Percentiles rank a stretch among this genome's conserved stretches.
Conservation (phyloP, 306 rosid genomes). For the Quercus mongolica region DNA sequence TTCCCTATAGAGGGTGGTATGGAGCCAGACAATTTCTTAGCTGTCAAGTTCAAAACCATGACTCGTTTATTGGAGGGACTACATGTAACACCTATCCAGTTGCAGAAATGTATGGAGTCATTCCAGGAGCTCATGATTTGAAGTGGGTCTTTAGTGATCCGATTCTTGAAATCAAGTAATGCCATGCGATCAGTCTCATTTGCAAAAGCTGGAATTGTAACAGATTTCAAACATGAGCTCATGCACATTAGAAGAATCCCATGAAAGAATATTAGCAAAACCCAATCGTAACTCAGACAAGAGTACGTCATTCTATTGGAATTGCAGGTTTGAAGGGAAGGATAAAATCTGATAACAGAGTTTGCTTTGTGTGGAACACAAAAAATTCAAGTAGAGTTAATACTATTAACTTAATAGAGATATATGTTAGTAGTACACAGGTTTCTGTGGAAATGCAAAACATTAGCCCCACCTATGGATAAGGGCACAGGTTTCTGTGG, state of each 20-base stretch:
- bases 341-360: too few relatives aligned
- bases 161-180: constrained; percentile 33
- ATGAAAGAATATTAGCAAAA: not conserved
- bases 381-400: too few relatives aligned
- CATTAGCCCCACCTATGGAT: too few relatives aligned
- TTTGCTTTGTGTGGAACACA: too few relatives aligned
- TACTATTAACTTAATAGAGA: too few relatives aligned
- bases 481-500: too few relatives aligned
- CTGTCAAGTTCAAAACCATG: constrained; percentile 13
- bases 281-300: not conserved
- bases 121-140: constrained; percentile 38
- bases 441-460: too few relatives aligned
- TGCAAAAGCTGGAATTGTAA: not conserved
- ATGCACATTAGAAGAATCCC: constrained; percentile 8
- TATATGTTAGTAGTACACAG: too few relatives aligned
- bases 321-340: too few relatives aligned
- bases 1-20: constrained; percentile 41
- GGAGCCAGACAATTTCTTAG: constrained; percentile 13
- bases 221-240: constrained; percentile 6
- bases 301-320: not conserved
- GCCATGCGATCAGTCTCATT: constrained; percentile 34
- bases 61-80: constrained; percentile 21
- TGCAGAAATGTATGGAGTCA: constrained; percentile 34
- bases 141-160: constrained; percentile 32
- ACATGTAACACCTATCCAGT: not conserved